phyloP scores from a whole-genome alignment of 371 early-diverging fungal genomes.

The Mucor racemosus region DNA sequence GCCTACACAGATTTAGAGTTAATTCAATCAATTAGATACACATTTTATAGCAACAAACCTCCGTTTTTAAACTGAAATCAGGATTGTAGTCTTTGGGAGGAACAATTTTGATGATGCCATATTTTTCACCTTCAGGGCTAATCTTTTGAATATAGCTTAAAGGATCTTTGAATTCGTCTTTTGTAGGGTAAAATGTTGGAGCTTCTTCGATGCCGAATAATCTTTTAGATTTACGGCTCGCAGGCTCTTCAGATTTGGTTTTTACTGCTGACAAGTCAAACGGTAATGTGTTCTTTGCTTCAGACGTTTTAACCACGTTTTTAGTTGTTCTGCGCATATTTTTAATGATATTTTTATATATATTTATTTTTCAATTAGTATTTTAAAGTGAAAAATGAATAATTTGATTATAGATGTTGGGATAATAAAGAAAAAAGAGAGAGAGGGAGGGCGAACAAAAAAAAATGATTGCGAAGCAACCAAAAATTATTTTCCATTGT shows the following conservation, averaged over 20 bases:
- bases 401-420: background rate
- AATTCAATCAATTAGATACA: background rate
- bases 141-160: constrained; percentile 85
- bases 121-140: constrained; percentile 75
- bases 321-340: constrained; percentile 18
- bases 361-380: background rate
- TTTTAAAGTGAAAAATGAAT: background rate
- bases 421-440: background rate
- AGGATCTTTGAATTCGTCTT: constrained; percentile 86
- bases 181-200: constrained; percentile 85
- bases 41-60: constrained; percentile 52
- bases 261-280: constrained; percentile 22
- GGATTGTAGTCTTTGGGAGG: constrained; percentile 89
- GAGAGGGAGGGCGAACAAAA: background rate
- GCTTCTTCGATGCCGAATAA: constrained; percentile 75
- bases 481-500: constrained; percentile 4
- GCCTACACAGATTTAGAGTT: constrained; percentile 48
- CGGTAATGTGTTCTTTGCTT: background rate
- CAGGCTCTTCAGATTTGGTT: constrained; percentile 8
- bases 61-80: constrained; percentile 82
- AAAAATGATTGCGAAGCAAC: constrained; percentile 2
- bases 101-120: constrained; percentile 92
- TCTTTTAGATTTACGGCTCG: constrained; percentile 7
- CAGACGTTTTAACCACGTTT: constrained; percentile 5
- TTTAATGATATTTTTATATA: background rate